Evolutionary conservation across 2,329 filamentous ascomycete genomes (phyloP), one percentile per base, ranked within the genome.

Genomic region (Claviceps monticola): DNA sequence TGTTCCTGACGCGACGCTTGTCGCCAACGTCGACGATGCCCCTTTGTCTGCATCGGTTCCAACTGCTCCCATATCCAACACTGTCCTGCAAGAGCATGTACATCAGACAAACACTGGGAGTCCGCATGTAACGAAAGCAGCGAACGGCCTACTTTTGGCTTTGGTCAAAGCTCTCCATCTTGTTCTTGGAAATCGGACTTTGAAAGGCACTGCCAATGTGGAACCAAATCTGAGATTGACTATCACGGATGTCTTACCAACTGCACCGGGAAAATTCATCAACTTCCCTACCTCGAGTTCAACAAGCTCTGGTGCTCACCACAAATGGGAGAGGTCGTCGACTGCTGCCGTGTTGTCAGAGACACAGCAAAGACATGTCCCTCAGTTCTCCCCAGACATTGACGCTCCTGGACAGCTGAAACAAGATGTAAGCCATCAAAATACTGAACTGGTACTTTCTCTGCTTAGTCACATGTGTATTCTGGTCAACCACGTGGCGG

Each of bases 401-500:
- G 19, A 43, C 8, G 29, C 7, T 2, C 14, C 42, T 19, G 29
- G 16, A 17, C 37, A 34, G 11, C 14, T 19, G 17, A 7, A 19
- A 34, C 26, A 46, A 3, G 43, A 45, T 4, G 43, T 37, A 26
- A 19, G 26, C 16, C 21, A 16, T 14, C n/a, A 41, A 17, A 45
- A 53, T 8, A 5, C 29, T 11, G 17, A 52, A 11, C 29, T 53
- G 8, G 39, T 51, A 3, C 26, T 57, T 29, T 58, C 57, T 7
- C 46, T 61, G 13, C 45, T 62, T 5, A 47, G 47, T 14, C 49
- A 49, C n/a, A 48, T 60, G 8, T 57, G 60, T 2, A 43, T 50
- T 13, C 49, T 62, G 7, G 52, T 60, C 7, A 46, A 38, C 1
- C 52, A 59, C 34, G 56, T 59, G 19, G 57, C 55, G 29, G 44